Base-by-base conservation (phyloP, 2,329 filamentous ascomycete genomes). In the Hymenoscyphus repandus region DNA sequence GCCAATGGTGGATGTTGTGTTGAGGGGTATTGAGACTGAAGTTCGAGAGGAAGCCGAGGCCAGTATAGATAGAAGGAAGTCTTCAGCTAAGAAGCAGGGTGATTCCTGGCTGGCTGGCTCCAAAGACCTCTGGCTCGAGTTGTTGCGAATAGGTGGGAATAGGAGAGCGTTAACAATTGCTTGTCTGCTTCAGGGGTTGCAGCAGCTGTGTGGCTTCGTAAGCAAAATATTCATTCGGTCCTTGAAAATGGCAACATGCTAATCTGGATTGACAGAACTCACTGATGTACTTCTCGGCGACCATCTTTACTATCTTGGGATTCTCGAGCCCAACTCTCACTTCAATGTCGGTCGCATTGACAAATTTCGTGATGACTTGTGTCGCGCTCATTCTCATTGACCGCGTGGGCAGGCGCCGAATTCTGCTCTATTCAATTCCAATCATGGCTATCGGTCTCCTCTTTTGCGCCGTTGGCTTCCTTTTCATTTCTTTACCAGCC, bases 221-320 rank as follows among this genome's bases (percentile, higher is more conserved):
- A 68, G 80, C 74, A 27, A 27, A 27, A 27, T 27, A n/a, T 6
- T 31, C 22, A 7, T 27, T 31, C 30, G 32, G 27, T 27, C 40
- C 27, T 37, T 22, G 10, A 11, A 36, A 7, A 7, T 20, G 3
- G 33, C 10, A 17, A 20, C n/a, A 13, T 20, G 12, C 20, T 56
- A 47, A 59, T 45, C 36, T 39, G 7, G 27, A 18, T 22, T 30
- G 10, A 22, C 58, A 84, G 79, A 95, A 96, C 70, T 90, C 87
- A 10, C 74, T 96, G 30, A 95, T 95, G 89, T 95, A 95, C 69
- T 95, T 90, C 65, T 90, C 87, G 0, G 87, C 86, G 3, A 90
- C 87, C 6, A 89, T 92, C 30, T 92, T 92, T 64, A 78, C 80
- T 2, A 76, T 90, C 31, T 77, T 95, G 1, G 86, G 86, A 1